Evolutionary conservation across 306 rosid species (phyloP).

Genomic region (Inga leiocalycina): DNA sequence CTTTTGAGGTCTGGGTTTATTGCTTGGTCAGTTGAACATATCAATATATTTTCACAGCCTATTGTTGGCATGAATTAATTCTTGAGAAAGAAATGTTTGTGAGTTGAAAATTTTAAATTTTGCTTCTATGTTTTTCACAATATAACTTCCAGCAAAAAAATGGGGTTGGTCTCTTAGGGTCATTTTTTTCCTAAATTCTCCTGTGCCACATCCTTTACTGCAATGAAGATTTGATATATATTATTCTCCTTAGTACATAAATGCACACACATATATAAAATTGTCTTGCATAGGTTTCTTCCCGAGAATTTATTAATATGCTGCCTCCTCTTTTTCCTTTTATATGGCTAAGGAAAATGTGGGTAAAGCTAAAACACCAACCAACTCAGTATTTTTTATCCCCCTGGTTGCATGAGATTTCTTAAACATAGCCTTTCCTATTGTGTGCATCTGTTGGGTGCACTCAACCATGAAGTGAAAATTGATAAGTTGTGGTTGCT

Average conservation of each 20-base stretch:
- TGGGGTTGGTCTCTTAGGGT: neutral
- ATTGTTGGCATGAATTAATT: neutral
- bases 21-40: neutral
- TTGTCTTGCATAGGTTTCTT: slow-evolving; percentile 5
- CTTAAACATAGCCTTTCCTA: neutral
- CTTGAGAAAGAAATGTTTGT: neutral
- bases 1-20: slow-evolving; percentile 1
- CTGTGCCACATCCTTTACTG: neutral
- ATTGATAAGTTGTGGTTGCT: slow-evolving; percentile 12
- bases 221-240: neutral
- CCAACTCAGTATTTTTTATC: neutral
- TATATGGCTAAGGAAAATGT: neutral
- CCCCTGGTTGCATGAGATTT: neutral
- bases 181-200: neutral
- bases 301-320: neutral
- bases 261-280: neutral
- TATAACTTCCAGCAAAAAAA: neutral
- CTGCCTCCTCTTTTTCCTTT: neutral
- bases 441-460: neutral
- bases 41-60: neutral
- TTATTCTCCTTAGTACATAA: neutral
- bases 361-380: neutral
- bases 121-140: slow-evolving; percentile 8
- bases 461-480: slow-evolving; percentile 17
- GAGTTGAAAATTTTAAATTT: neutral